Evolutionary conservation across 176 grass and related monocot species (phyloP), one percentile per base, ranked within the genome.

Genomic region (Ananas comosus): DNA sequence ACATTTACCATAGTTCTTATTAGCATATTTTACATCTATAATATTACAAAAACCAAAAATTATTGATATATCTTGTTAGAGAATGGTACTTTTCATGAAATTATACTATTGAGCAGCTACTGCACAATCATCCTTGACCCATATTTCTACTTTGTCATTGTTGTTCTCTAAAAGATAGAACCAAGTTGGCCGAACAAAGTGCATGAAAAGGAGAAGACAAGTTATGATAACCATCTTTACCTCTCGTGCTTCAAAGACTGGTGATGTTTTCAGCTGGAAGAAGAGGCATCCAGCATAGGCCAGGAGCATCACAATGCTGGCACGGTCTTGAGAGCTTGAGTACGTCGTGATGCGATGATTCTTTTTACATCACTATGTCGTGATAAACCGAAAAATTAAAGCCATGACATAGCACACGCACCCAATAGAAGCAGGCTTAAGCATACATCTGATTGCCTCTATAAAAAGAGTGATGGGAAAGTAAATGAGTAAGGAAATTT

Each of bases 391-490:
- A 57, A 11, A 71, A n/a, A 28, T 29, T 13, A 71, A 42, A 12
- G 13, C 51, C 23, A 71, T n/a, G 19, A 71, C 11, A 13, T 71
- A 13, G 22, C 69, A 71, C 12, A 56, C 3, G 69, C 51, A 63
- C 83, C 85, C 87, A 96, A 84, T 78, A 96, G 61, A 9, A 96
- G 77, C 64, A 96, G 75, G 66, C 91, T 81, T 64, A 84, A 88
- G 75, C 88, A 91, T 63, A 91, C 87, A 56, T 49, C 82, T 77
- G 51, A 49, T 88, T 64, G 84, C 76, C 80, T 96, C 69, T 72
- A 6, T 12, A 53, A 71, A 64, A 53, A 24, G 18, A 50, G 50
- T 42, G 33, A 4, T 42, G 33, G 6, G 33, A 42, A 1, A 7
- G 33, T 1, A 4, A 42, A 42, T 42, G 33, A 42, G 5, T 42